A percentile compares a stretch with the other conserved stretches of the same genome.
Conservation (phyloP, 805 yeast genomes). For the Lipomyces sp. region DNA sequence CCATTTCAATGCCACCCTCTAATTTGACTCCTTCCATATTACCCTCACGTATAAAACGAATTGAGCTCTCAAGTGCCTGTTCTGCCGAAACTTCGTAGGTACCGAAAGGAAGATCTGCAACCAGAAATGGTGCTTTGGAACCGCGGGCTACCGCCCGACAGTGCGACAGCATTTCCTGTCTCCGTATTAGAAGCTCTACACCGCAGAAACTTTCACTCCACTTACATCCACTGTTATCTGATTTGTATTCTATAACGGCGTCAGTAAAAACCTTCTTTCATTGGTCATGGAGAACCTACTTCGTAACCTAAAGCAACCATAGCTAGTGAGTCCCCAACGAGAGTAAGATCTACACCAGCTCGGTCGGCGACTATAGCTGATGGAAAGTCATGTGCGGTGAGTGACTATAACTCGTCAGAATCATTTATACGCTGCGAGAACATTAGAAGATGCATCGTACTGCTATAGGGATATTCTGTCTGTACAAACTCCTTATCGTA, state of each 20-base stretch:
- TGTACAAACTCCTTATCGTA: conserved; percentile 48
- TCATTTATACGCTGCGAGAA: conserved; percentile 21
- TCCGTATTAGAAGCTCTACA: not conserved
- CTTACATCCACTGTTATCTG: conserved; percentile 69
- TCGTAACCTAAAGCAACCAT: conserved; percentile 87
- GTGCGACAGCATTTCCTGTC: conserved; percentile 67
- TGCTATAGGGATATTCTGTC: conserved; percentile 50
- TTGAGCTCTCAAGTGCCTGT: conserved; percentile 65
- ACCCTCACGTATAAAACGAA: conserved; percentile 58
- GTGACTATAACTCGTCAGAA: conserved; percentile 42
- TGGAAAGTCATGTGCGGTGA: conserved; percentile 90
- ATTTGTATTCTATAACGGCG: conserved; percentile 52
- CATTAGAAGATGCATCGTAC: conserved; percentile 39
- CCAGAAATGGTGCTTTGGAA: conserved; percentile 62
- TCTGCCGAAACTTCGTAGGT: conserved; percentile 67
- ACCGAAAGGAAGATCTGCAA: conserved; percentile 92
- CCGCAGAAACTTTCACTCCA: not conserved
- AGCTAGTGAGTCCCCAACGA: conserved; percentile 91
- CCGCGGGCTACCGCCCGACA: conserved; percentile 79
- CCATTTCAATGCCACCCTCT: conserved; percentile 75
- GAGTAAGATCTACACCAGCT: conserved; percentile 67
- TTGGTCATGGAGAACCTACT: conserved; percentile 47
- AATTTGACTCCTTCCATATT: conserved; percentile 77
- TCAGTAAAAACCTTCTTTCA: not conserved
- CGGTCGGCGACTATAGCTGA: conserved; percentile 72